Percentiles rank a stretch among this genome's conserved stretches.
Evolutionary conservation across 352 stramenopile genomes (phyloP).

Genomic region (Phytophthora idaei): DNA sequence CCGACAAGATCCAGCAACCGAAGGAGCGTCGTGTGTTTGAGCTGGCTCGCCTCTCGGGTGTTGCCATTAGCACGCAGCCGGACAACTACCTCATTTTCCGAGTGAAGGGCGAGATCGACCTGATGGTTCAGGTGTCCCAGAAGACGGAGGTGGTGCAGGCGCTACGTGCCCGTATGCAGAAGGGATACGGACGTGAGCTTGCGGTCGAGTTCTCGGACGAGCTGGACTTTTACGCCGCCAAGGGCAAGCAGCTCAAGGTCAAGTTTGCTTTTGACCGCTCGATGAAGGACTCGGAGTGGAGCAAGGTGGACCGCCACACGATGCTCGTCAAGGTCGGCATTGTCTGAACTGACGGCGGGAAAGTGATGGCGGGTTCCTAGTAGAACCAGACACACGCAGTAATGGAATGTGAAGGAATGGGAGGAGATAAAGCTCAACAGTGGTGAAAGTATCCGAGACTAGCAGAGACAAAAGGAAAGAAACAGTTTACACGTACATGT

Average conservation of each 20-base stretch:
- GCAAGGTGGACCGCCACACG: conserved; percentile 74
- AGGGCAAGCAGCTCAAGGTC: conserved; percentile 67
- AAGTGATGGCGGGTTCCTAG: conserved; percentile 18
- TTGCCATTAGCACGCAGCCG: conserved; percentile 78
- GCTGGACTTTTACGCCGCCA: conserved; percentile 74
- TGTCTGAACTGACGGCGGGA: conserved; percentile 44
- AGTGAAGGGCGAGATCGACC: conserved; percentile 75
- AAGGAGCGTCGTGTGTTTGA: conserved; percentile 82
- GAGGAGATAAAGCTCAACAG: conserved; percentile 14
- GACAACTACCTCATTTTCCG: conserved; percentile 85
- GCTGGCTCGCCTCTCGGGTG: conserved; percentile 54
- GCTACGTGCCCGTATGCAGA: conserved; percentile 69
- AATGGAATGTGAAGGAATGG: neutral
- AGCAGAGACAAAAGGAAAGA: conserved; percentile 21
- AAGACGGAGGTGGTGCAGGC: conserved; percentile 85
- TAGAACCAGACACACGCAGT: neutral
- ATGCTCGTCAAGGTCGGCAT: conserved; percentile 79
- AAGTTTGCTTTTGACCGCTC: conserved; percentile 76
- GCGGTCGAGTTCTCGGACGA: conserved; percentile 68
- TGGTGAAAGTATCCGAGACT: conserved; percentile 14
- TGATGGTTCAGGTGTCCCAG: conserved; percentile 72
- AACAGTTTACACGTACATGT: conserved; percentile 28
- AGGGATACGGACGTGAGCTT: conserved; percentile 61
- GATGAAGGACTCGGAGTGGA: conserved; percentile 62
- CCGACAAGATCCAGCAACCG: conserved; percentile 82